These are phyloP conservation scores for Vicia faba DNA, from an alignment of 306 rosid species.

Conservation along the genomic window DNA sequence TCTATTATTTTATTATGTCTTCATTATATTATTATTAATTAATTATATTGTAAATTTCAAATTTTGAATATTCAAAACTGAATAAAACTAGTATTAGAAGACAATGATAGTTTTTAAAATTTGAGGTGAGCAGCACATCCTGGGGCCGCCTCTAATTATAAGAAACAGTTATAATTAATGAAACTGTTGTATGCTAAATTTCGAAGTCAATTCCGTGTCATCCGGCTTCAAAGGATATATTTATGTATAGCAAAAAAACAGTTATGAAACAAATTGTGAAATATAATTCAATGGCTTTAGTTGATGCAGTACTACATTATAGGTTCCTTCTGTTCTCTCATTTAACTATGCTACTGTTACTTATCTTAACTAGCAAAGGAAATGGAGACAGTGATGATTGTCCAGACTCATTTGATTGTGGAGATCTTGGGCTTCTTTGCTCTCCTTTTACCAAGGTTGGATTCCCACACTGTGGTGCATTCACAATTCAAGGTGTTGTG, in stretches of 20 bases:
- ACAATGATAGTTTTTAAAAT: too few species aligned
- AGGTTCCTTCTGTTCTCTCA: background rate
- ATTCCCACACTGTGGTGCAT: conserved; percentile 33
- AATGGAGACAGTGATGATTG: background rate
- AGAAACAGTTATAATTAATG: too few species aligned
- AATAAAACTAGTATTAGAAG: too few species aligned
- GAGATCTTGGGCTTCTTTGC: background rate
- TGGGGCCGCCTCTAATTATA: too few species aligned
- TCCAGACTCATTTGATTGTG: conserved; percentile 36
- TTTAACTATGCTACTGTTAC: background rate
- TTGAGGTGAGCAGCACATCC: too few species aligned
- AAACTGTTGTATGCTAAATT: background rate
- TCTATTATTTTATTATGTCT: too few species aligned
- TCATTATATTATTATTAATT: too few species aligned
- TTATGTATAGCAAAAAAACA: background rate
- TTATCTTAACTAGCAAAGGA: background rate
- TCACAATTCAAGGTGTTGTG: conserved; percentile 31
- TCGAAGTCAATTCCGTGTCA: conserved; percentile 7
- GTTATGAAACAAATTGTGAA: background rate
- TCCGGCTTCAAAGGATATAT: background rate
- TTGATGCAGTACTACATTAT: background rate
- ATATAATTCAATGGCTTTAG: background rate
- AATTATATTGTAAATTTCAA: too few species aligned
- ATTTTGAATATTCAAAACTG: too few species aligned
- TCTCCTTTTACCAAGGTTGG: conserved; percentile 33